Evolutionary conservation across 106 monocot genomes (phyloP).

Genomic region (Allium cepa): DNA sequence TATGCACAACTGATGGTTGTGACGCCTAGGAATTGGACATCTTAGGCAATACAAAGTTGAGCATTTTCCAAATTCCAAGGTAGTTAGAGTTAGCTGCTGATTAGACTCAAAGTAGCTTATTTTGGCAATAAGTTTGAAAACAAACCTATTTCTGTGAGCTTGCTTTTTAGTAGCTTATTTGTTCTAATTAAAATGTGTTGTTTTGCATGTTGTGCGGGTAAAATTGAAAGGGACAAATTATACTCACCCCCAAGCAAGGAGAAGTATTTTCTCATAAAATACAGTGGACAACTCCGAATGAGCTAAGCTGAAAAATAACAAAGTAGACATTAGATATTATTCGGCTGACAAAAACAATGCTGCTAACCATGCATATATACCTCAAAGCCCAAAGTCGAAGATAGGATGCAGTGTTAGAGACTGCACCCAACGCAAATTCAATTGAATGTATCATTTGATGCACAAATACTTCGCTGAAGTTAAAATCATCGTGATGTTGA

Average conservation of each 20-base stretch:
- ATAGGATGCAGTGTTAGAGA: conserved; percentile 98
- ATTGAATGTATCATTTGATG: conserved; percentile 99
- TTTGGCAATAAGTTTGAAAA: too few relatives aligned
- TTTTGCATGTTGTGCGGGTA: too few relatives aligned
- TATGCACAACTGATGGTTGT: too few relatives aligned
- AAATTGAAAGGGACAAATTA: background rate
- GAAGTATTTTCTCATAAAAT: conserved; percentile 88
- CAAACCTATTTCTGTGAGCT: too few relatives aligned
- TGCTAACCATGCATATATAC: conserved; percentile 18
- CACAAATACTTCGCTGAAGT: conserved; percentile 97
- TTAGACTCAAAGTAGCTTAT: too few relatives aligned
- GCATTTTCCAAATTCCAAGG: too few relatives aligned
- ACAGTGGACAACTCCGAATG: conserved; percentile 98
- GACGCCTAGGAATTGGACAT: too few relatives aligned
- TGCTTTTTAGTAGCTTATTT: too few relatives aligned
- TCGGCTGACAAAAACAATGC: background rate
- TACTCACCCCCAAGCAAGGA: conserved; percentile 91
- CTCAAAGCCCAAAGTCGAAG: conserved; percentile 98
- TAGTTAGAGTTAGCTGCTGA: too few relatives aligned
- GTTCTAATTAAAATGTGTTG: too few relatives aligned
- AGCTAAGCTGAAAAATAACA: conserved; percentile 62
- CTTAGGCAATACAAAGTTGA: too few relatives aligned
- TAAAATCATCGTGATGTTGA: conserved; percentile 79
- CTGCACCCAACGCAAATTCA: conserved; percentile 90
- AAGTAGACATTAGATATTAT: background rate